These are phyloP conservation scores for Vinca minor DNA, from an alignment of 257 asterid species.

Conservation along the genomic window DNA sequence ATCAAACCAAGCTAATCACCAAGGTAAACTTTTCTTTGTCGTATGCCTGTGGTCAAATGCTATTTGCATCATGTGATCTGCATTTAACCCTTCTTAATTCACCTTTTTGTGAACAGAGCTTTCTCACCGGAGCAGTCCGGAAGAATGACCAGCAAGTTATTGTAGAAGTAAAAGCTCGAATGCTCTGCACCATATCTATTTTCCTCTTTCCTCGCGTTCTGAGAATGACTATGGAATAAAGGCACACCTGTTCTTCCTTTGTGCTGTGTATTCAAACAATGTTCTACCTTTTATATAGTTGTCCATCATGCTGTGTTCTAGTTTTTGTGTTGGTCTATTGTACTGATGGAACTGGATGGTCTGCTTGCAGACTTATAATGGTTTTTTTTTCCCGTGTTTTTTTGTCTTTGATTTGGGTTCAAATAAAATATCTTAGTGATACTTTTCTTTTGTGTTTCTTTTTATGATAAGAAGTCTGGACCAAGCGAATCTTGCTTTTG, in stretches of 20 bases:
- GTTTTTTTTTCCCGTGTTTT: background rate
- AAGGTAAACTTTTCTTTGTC: slow-evolving; percentile 12
- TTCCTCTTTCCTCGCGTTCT: background rate
- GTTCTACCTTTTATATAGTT: too few species aligned
- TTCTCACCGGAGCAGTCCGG: background rate
- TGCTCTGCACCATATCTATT: background rate
- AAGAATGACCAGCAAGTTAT: slow-evolving; percentile 3
- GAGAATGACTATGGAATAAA: background rate
- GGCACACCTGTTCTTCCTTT: background rate
- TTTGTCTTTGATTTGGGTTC: too few species aligned
- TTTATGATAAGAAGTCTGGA: too few species aligned
- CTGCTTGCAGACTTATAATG: background rate
- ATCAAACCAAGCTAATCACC: slow-evolving; percentile 34
- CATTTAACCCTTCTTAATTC: background rate
- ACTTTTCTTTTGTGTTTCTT: too few species aligned
- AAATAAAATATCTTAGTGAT: too few species aligned
- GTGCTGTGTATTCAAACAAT: background rate
- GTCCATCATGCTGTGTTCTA: too few species aligned
- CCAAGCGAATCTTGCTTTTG: too few species aligned
- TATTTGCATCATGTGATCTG: slow-evolving; percentile 4
- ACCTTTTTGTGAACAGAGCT: slow-evolving; percentile 8
- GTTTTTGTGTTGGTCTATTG: too few species aligned
- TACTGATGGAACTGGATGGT: background rate
- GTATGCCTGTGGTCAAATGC: background rate
- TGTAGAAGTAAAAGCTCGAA: slow-evolving; percentile 4